Conservation (phyloP, 768 basidiomycete genomes). For the Exsudoporus frostii region DNA sequence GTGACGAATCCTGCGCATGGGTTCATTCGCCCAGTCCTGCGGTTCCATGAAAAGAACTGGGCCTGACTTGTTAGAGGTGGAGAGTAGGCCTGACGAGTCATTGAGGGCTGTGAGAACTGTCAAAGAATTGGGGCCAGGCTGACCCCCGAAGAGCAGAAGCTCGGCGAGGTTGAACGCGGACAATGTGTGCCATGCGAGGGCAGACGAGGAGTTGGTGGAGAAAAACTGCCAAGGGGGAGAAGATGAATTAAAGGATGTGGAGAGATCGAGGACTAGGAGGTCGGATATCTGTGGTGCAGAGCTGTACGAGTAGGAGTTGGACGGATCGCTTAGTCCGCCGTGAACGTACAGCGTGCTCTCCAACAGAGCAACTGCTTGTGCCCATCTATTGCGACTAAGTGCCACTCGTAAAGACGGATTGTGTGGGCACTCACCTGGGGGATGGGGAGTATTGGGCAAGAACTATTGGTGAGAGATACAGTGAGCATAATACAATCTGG, state of each 20-base stretch:
- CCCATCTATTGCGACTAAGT: conserved; percentile 63
- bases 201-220: conserved; percentile 48
- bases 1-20: conserved; percentile 76
- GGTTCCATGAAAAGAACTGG: conserved; percentile 52
- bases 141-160: conserved; percentile 73
- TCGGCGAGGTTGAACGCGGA: conserved; percentile 56
- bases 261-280: conserved; percentile 64
- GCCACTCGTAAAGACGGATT: neutral
- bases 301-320: conserved; percentile 66
- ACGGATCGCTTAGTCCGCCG: conserved; percentile 77
- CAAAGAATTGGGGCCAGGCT: conserved; percentile 57
- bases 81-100: conserved; percentile 64
- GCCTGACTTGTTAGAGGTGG: conserved; percentile 35
- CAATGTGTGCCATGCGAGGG: conserved; percentile 77
- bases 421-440: conserved; percentile 19
- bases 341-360: conserved; percentile 64
- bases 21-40: conserved; percentile 59
- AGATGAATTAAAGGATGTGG: conserved; percentile 51
- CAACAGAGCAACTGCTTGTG: conserved; percentile 63
- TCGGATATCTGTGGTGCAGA: conserved; percentile 74
- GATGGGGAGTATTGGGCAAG: conserved; percentile 24
- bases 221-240: conserved; percentile 70
- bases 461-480: conserved; percentile 15
- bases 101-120: conserved; percentile 46
- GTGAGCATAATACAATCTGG: conserved; percentile 1